A percentile compares a stretch with the other conserved stretches of the same genome.
Conservation (phyloP, 2,329 filamentous ascomycete genomes). For the Cordyceps militaris region DNA sequence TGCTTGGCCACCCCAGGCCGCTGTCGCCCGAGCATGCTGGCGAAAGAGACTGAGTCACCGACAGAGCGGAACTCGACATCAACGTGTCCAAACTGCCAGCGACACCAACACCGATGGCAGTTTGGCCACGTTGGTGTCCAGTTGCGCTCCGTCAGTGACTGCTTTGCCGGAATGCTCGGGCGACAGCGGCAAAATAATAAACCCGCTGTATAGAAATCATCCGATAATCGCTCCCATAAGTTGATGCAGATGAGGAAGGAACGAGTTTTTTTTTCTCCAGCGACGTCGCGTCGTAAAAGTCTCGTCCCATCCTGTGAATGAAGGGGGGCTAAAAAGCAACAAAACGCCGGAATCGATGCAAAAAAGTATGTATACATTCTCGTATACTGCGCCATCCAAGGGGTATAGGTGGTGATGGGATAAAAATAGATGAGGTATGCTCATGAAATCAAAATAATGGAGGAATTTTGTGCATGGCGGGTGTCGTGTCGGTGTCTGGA, state of each 20-base stretch:
- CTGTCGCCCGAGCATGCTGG: too few species aligned
- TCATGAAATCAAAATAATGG: neutral
- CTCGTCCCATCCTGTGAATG: too few species aligned
- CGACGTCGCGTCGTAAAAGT: neutral
- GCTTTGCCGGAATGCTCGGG: too few species aligned
- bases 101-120: too few species aligned
- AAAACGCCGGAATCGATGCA: conserved; percentile 3
- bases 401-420: neutral
- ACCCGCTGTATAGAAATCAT: neutral
- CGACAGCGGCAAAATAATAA: neutral
- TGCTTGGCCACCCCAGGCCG: too few species aligned
- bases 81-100: too few species aligned
- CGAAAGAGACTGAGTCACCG: neutral
- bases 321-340: neutral
- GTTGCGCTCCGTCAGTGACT: too few species aligned
- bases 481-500: neutral
- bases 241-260: neutral
- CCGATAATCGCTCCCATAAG: neutral
- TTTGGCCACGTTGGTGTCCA: too few species aligned
- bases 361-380: neutral
- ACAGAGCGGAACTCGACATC: too few species aligned
- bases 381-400: neutral
- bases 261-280: too few species aligned
- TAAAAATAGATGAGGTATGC: neutral
- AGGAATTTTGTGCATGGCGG: conserved; percentile 2